Percentiles rank a stretch among this genome's conserved stretches.
phyloP scores from a whole-genome alignment of 73 alveolate genomes.

The Effrenium voratum region DNA sequence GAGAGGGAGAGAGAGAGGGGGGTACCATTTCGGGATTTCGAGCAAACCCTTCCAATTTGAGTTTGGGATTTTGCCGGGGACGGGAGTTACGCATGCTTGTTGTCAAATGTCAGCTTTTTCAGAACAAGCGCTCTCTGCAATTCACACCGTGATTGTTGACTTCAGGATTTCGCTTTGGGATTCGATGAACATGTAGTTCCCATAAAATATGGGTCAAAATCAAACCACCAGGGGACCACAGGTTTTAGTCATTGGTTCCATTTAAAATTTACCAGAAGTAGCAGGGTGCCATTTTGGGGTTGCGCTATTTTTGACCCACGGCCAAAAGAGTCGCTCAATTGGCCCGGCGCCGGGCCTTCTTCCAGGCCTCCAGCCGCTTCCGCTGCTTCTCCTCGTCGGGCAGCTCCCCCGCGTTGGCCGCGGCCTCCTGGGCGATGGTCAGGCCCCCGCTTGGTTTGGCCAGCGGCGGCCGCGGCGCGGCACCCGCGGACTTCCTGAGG shows the following conservation, averaged over 20 bases:
- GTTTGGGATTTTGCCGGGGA: too few relatives aligned
- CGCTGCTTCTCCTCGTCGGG: constrained; percentile 59
- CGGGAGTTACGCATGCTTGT: too few relatives aligned
- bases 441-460: background rate
- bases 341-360: background rate
- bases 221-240: background rate
- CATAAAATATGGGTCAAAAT: background rate
- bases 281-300: background rate
- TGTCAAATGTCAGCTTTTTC: too few relatives aligned
- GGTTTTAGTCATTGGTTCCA: background rate
- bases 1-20: too few relatives aligned
- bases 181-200: background rate
- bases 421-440: constrained; percentile 70
- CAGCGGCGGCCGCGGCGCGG: background rate
- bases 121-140: too few relatives aligned
- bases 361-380: constrained; percentile 44
- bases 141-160: too few relatives aligned
- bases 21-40: too few relatives aligned
- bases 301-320: background rate
- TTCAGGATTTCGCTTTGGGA: too few relatives aligned
- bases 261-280: too few relatives aligned
- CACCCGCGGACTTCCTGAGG: too few relatives aligned
- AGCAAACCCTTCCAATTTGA: too few relatives aligned
- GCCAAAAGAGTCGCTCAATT: background rate
- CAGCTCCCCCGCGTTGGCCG: constrained; percentile 27